These are phyloP conservation scores for Tetracentron sinense DNA, from an alignment of 164 flowering plant species.

Conservation along the genomic window DNA sequence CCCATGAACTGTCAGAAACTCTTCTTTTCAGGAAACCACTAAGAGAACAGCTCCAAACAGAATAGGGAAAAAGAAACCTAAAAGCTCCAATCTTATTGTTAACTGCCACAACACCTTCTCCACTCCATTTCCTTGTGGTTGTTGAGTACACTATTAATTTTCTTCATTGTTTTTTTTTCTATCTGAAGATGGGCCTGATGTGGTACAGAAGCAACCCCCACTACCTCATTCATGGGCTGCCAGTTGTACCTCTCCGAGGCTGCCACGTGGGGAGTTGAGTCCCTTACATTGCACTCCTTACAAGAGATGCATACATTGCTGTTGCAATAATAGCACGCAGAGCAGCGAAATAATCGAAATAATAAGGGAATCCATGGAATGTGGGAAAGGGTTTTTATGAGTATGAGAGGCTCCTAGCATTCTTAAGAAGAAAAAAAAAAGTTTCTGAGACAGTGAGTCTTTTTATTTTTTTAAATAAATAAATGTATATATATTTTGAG, in stretches of 20 bases:
- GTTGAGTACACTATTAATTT: slow-evolving; percentile 7
- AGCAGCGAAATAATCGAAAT: slow-evolving; percentile 9
- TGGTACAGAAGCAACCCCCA: slow-evolving; percentile 34
- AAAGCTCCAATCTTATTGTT: neutral
- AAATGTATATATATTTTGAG: no score
- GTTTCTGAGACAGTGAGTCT: no score
- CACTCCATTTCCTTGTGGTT: slow-evolving; percentile 12
- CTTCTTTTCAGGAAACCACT: neutral
- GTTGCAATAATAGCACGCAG: slow-evolving; percentile 33
- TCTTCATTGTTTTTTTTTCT: neutral
- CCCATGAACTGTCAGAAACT: slow-evolving; percentile 16
- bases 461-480: no score
- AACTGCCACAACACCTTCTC: neutral
- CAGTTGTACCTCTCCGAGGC: slow-evolving; percentile 20
- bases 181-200: slow-evolving; percentile 16
- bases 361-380: slow-evolving; percentile 24
- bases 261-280: slow-evolving; percentile 30
- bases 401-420: no score
- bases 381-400: slow-evolving; percentile 16
- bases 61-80: neutral
- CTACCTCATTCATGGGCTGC: slow-evolving; percentile 20
- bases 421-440: no score
- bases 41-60: slow-evolving; percentile 3
- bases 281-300: slow-evolving; percentile 24
- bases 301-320: slow-evolving; percentile 32